Evolutionary conservation across 345 rosid species (phyloP).

Genomic region (Mallotus nudiflorus): DNA sequence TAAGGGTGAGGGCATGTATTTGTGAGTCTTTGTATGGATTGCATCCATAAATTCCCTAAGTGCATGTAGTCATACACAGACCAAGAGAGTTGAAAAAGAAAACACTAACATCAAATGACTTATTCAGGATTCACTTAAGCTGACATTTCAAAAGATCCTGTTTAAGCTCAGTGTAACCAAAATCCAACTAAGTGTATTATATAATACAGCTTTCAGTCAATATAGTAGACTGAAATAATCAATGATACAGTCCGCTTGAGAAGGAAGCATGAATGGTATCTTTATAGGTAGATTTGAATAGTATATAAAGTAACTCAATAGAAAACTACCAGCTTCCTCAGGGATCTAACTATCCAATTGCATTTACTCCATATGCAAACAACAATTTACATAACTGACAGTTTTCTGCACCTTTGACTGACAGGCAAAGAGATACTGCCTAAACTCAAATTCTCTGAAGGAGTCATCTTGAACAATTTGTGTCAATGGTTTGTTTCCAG

Average conservation of each 20-base stretch:
- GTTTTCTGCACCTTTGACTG: conserved; percentile 70
- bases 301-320: conserved; percentile 6
- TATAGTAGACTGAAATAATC: conserved; percentile 3
- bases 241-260: neutral
- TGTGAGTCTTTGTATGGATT: neutral
- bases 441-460: conserved; percentile 90
- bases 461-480: conserved; percentile 92
- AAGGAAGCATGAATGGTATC: neutral
- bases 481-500: conserved; percentile 68
- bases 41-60: neutral
- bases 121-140: conserved; percentile 6
- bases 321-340: neutral
- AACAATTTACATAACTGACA: conserved; percentile 23
- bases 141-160: neutral
- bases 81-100: neutral
- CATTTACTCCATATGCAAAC: neutral
- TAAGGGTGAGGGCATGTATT: neutral
- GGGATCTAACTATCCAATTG: conserved; percentile 3
- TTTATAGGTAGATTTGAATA: neutral
- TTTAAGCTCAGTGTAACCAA: neutral
- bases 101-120: neutral
- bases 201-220: neutral
- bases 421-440: conserved; percentile 91
- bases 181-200: neutral
- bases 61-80: neutral